Base-by-base conservation (phyloP, 768 basidiomycete genomes). In the Xerocomellus intermedius region DNA sequence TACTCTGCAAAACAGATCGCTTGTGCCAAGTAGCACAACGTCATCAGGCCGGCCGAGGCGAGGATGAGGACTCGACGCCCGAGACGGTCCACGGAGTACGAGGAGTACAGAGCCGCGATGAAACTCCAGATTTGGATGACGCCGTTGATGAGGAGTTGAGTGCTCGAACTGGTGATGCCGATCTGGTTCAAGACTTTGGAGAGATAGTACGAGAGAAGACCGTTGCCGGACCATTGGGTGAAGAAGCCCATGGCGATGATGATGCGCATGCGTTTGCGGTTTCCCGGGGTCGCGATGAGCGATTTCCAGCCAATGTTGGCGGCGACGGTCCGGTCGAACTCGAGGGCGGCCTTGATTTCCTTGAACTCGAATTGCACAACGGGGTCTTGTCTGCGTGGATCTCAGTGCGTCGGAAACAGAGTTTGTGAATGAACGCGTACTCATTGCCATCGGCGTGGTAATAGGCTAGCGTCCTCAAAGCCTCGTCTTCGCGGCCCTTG, bases 261-360 rank as follows among this genome's bases (percentile, higher is more conserved):
- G 48, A 89, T 77, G 44, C 77, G 71, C 82, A 90, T 82, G 5
- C 89, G 78, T 61, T 79, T 82, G 32, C 82, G 74, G 66, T 91
- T 91, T 3, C 87, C 89, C 5, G 79, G 77, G 0, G 84, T 89
- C 10, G 74, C 63, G 66, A 89, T 73, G 56, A 93, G 79, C 4
- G 86, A 77, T 57, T 79, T 83, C 84, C 85, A 92, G 55, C 84
- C 84, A 43, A 87, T 72, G 61, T 82, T 83, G 42, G 79, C 69
- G 17, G 79, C 77, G 45, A 83, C 83, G 9, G 65, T 75, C 38
- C 79, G 78, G 58, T 93, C 91, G 41, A 87, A 78, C 3, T 85
- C 81, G 49, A 92, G 81, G 26, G 87, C 84, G n/a, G 85, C 79
- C 74, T 83, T 89, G 75, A 93, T 93, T 72, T 91, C 90, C 52